A percentile compares a stretch with the other conserved stretches of the same genome.
Evolutionary conservation across 306 rosid species (phyloP).

Genomic region (Aeschynomene evenia): DNA sequence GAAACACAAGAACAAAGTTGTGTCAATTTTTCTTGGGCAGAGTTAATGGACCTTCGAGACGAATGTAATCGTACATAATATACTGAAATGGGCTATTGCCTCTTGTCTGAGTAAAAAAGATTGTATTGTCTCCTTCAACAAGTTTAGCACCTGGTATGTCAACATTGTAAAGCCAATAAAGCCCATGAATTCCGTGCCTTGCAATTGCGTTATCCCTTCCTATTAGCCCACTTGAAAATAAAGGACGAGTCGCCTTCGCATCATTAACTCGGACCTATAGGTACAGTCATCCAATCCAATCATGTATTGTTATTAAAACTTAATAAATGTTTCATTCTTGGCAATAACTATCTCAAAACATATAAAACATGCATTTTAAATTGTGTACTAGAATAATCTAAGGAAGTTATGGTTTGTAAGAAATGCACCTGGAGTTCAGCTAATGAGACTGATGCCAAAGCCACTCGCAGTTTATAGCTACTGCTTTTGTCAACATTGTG

Average conservation of each 20-base stretch:
- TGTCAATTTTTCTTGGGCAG: background rate
- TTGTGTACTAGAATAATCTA: no score
- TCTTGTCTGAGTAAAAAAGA: constrained; percentile 74
- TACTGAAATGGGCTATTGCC: constrained; percentile 68
- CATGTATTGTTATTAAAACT: no score
- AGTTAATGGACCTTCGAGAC: constrained; percentile 66
- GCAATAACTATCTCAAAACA: no score
- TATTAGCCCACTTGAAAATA: constrained; percentile 81
- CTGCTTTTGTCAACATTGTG: constrained; percentile 43
- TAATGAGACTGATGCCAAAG: constrained; percentile 76
- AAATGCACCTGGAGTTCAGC: constrained; percentile 75
- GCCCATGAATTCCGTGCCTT: constrained; percentile 93
- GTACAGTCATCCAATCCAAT: no score
- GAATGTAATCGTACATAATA: constrained; percentile 85
- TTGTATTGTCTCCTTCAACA: constrained; percentile 66
- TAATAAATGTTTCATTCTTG: no score
- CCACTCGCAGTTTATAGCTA: constrained; percentile 65
- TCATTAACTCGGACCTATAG: constrained; percentile 80
- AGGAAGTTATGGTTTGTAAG: no score
- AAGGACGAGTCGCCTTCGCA: constrained; percentile 49
- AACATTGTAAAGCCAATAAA: constrained; percentile 69
- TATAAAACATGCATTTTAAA: no score
- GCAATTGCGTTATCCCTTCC: constrained; percentile 93
- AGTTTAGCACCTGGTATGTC: constrained; percentile 42
- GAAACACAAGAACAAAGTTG: background rate